Base-by-base conservation (phyloP, 1,284 basidiomycete genomes). In the Kalmanozyma brasiliensis region DNA sequence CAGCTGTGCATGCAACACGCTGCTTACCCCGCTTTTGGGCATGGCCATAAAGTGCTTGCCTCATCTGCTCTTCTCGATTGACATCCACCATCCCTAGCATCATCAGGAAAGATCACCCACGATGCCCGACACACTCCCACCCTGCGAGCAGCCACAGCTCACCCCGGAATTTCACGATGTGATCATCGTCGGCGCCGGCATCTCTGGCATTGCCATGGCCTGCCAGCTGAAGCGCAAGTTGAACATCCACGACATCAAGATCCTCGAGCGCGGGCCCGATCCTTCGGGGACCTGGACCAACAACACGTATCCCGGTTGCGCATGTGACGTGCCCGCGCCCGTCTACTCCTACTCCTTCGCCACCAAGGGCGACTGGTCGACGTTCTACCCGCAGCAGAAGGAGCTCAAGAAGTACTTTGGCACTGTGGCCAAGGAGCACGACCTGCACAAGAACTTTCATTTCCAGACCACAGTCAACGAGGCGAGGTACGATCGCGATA, bases 261-360 rank as follows among this genome's bases (percentile, higher is more conserved):
- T 78, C 23, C 57, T 78, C 32, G 77, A 78, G 29, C 49, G 56
- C 10, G 36, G 52, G 10, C 52, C 47, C 2, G 73, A 71, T 17
- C 67, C 65, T 3, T 60, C 73, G 2, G 77, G 75, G 4, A 77
- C 74, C 0, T 78, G 77, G 77, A 70, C 73, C 22, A 60, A 60
- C 46, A 78, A 78, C 56, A 58, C 62, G 13, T 78, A 82, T 47
- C 80, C 80, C 0, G 76, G 74, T 13, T 71, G 68, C 36, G 79
- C 72, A 0, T 79, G 77, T 43, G 79, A 80, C 36, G 74, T 82
- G 4, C 80, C 80, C 7, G 73, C 75, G 1, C 63, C 77, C n/a
- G 73, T 82, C 47, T 82, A 82, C 68, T 77, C 74, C 17, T 79
- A 70, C 43, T 76, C 73, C 10, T 81, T 81, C 41, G 63, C 58